Evolutionary conservation across 2,329 filamentous ascomycete genomes (phyloP).

Genomic region (Dactylellina parvicollis): DNA sequence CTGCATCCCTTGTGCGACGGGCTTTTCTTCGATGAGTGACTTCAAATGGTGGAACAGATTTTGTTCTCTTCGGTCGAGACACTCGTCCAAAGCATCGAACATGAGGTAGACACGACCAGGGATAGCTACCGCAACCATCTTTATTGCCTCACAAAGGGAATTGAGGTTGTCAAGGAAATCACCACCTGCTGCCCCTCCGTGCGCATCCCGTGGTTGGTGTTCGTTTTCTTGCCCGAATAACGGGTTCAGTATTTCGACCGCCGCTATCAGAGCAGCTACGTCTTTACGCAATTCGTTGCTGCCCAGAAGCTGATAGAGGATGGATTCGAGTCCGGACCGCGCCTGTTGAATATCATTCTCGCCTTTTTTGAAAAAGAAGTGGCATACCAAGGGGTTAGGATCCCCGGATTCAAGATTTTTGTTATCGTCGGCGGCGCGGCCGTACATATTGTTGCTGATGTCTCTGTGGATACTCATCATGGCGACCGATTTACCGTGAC

Average conservation of each 20-base stretch:
- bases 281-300: conserved; percentile 17
- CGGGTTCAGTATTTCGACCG: conserved; percentile 14
- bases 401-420: background rate
- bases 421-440: background rate
- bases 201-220: background rate
- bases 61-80: conserved; percentile 21
- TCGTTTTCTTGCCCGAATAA: background rate
- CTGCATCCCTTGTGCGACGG: background rate
- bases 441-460: background rate
- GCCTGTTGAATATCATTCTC: conserved; percentile 36
- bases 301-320: conserved; percentile 19
- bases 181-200: background rate
- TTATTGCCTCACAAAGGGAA: conserved; percentile 17
- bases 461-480: conserved; percentile 26
- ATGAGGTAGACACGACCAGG: conserved; percentile 29
- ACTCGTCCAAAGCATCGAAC: conserved; percentile 40
- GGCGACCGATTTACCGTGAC: conserved; percentile 28
- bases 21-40: background rate
- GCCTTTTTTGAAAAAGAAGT: conserved; percentile 40
- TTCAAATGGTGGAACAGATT: conserved; percentile 11
- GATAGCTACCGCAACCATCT: background rate
- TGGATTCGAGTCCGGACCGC: conserved; percentile 23
- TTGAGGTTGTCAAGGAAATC: conserved; percentile 10
- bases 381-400: conserved; percentile 11
- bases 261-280: background rate